These are phyloP conservation scores for Talaromyces borbonicus DNA, from an alignment of 495 filamentous ascomycete species.

Conservation along the genomic window DNA sequence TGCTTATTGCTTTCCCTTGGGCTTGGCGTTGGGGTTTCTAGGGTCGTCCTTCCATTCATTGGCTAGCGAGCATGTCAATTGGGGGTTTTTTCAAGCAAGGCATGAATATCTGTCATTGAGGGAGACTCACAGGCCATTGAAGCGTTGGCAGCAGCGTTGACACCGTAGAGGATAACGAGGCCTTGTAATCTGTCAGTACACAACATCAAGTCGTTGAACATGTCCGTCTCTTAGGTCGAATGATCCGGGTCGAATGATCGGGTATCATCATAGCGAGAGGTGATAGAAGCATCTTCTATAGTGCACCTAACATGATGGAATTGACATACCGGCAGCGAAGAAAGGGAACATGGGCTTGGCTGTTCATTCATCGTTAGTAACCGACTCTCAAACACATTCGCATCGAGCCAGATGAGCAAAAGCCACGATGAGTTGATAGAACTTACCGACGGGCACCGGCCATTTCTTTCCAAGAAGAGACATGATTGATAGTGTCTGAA, in stretches of 20 bases:
- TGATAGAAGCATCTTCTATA: background rate
- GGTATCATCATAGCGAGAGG: background rate
- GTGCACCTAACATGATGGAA: background rate
- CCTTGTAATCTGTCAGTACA: conserved; percentile 45
- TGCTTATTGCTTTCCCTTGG: conserved; percentile 35
- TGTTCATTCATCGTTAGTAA: conserved; percentile 37
- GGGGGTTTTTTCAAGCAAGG: background rate
- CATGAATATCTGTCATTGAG: background rate
- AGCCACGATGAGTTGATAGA: conserved; percentile 15
- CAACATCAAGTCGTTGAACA: background rate
- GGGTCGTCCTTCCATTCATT: conserved; percentile 95
- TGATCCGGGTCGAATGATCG: too few relatives aligned
- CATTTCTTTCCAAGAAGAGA: conserved; percentile 89
- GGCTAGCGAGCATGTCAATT: conserved; percentile 44
- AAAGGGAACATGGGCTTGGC: conserved; percentile 85
- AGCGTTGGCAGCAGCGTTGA: conserved; percentile 64
- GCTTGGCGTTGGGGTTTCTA: conserved; percentile 67
- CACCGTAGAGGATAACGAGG: conserved; percentile 71
- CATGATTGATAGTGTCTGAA: conserved; percentile 42
- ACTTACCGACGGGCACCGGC: conserved; percentile 75
- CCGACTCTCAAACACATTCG: background rate
- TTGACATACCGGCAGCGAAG: conserved; percentile 78
- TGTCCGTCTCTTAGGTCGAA: background rate
- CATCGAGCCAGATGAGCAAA: conserved; percentile 11
- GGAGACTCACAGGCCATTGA: conserved; percentile 61